Conservation (phyloP, 108 stramenopile species). For the Parmales sp. region DNA sequence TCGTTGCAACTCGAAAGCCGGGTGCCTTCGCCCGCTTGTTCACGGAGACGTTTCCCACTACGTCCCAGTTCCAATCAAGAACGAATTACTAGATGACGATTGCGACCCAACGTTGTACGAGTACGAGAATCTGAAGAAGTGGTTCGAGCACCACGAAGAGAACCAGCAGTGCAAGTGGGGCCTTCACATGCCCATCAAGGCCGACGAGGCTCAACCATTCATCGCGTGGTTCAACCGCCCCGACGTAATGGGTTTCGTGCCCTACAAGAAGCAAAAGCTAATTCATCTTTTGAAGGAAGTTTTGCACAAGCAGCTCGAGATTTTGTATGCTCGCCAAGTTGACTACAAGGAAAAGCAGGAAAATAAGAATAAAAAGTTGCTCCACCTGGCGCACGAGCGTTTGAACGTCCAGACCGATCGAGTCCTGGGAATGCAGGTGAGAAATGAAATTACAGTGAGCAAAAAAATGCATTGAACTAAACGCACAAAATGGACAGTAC, state of each 20-base stretch:
- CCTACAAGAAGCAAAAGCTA: not conserved
- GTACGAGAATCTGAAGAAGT: constrained; percentile 9
- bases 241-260: not conserved
- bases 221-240: not conserved
- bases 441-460: too few relatives aligned
- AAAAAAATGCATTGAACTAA: too few relatives aligned
- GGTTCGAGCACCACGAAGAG: not conserved
- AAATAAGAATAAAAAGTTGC: not conserved
- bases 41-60: not conserved
- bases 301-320: not conserved
- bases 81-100: not conserved
- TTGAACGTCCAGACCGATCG: constrained; percentile 6
- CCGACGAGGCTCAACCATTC: not conserved
- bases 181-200: not conserved
- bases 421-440: constrained; percentile 4
- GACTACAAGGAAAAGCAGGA: constrained; percentile 1
- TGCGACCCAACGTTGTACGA: not conserved
- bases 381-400: not conserved
- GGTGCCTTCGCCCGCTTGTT: not conserved
- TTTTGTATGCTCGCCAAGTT: constrained; percentile 2
- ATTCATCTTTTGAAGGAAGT: not conserved
- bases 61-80: not conserved
- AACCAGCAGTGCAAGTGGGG: constrained; percentile 7
- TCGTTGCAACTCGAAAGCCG: not conserved
- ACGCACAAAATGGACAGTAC: too few relatives aligned